A percentile compares a stretch with the other conserved stretches of the same genome.
Evolutionary conservation across 1,139 yeast species (phyloP).

Genomic region (Hyphopichia wangnamkhiaoensis): DNA sequence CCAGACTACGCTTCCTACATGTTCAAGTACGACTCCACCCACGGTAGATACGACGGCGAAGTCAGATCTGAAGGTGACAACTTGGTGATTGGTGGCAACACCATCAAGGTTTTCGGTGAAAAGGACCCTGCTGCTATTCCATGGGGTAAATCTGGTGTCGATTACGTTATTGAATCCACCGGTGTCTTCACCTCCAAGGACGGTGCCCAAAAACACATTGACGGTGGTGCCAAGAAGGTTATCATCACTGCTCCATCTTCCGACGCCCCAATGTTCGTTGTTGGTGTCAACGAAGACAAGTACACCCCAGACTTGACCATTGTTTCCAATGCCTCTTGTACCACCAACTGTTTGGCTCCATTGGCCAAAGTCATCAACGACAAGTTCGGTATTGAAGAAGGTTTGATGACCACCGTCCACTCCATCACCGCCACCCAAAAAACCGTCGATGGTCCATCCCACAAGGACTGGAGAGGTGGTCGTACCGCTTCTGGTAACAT

Average conservation of each 20-base stretch:
- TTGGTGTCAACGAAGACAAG: slow-evolving; percentile 69
- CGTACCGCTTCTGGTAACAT: slow-evolving; percentile 81
- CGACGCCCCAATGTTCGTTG: slow-evolving; percentile 80
- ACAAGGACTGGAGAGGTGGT: slow-evolving; percentile 89
- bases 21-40: slow-evolving; percentile 81
- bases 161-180: slow-evolving; percentile 73
- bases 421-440: slow-evolving; percentile 81
- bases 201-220: slow-evolving; percentile 69
- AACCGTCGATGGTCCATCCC: slow-evolving; percentile 82
- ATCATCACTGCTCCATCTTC: slow-evolving; percentile 77
- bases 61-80: slow-evolving; percentile 51
- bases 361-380: slow-evolving; percentile 75
- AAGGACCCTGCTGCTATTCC: slow-evolving; percentile 71
- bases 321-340: slow-evolving; percentile 77
- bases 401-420: slow-evolving; percentile 81
- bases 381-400: slow-evolving; percentile 70
- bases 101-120: slow-evolving; percentile 64
- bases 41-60: slow-evolving; percentile 65
- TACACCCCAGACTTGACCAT: slow-evolving; percentile 65
- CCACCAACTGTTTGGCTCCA: slow-evolving; percentile 82
- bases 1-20: slow-evolving; percentile 76
- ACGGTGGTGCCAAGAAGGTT: slow-evolving; percentile 81
- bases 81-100: slow-evolving; percentile 59
- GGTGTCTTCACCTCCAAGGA: slow-evolving; percentile 75
- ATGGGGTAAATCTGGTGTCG: slow-evolving; percentile 70